These are phyloP conservation scores for bread wheat (Triticum aestivum) DNA, from an alignment of 176 grass and related monocot species.

Conservation along the genomic window DNA sequence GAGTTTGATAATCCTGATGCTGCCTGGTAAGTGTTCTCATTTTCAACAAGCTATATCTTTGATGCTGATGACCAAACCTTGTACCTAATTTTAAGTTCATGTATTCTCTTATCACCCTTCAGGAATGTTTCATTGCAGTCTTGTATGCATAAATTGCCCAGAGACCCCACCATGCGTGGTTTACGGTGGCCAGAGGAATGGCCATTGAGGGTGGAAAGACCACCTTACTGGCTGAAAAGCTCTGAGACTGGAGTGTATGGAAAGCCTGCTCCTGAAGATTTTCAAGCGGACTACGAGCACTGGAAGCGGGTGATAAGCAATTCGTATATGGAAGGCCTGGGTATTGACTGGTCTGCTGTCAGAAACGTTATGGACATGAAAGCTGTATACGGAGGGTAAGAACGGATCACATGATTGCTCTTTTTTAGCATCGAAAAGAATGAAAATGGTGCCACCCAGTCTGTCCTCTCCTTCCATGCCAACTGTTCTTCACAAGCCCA, in stretches of 20 bases:
- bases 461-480: background rate
- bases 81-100: constrained; percentile 18
- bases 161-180: constrained; percentile 41
- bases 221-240: constrained; percentile 73
- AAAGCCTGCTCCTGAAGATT: constrained; percentile 70
- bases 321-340: constrained; percentile 61
- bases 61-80: background rate
- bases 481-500: background rate
- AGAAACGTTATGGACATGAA: constrained; percentile 97
- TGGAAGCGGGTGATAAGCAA: constrained; percentile 67
- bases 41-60: constrained; percentile 5
- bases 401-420: background rate
- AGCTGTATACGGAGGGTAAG: constrained; percentile 89
- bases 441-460: background rate
- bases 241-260: constrained; percentile 77
- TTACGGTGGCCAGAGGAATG: constrained; percentile 72
- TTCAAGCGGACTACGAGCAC: constrained; percentile 70
- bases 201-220: constrained; percentile 64
- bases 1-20: constrained; percentile 75
- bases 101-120: constrained; percentile 7
- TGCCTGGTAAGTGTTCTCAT: constrained; percentile 50
- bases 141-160: constrained; percentile 75
- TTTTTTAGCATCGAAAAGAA: background rate
- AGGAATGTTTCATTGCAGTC: constrained; percentile 74
- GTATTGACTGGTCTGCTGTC: constrained; percentile 68